A percentile compares a stretch with the other conserved stretches of the same genome.
These are phyloP conservation scores for Solanum piurae DNA, from an alignment of 257 asterid genomes.

Conservation along the genomic window DNA sequence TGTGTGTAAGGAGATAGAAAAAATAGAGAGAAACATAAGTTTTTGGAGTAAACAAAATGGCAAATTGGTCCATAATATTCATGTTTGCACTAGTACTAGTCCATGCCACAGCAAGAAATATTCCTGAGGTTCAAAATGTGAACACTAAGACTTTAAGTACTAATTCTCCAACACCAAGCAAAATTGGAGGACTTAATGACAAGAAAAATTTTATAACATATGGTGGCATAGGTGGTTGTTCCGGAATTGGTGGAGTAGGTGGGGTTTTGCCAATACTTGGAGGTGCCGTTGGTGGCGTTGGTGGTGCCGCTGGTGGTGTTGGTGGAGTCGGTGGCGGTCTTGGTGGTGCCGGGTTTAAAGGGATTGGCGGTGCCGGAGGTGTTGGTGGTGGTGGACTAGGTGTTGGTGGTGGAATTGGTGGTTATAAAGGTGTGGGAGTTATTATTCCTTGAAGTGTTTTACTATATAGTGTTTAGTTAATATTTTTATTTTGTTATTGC, in stretches of 20 bases:
- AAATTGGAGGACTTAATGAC: conserved; percentile 18
- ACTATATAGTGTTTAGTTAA: background rate
- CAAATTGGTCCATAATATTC: conserved; percentile 22
- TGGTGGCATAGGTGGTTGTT: conserved; percentile 44
- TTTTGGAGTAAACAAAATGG: conserved; percentile 17
- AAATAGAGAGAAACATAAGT: background rate
- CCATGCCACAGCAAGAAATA: conserved; percentile 41
- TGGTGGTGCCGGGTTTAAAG: conserved; percentile 1
- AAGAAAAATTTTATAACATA: conserved; percentile 42
- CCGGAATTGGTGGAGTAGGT: conserved; percentile 40
- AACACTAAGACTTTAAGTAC: conserved; percentile 8
- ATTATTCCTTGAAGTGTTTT: background rate
- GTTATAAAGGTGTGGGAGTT: conserved; percentile 18
- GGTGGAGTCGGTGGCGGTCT: background rate
- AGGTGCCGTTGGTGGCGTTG: conserved; percentile 10
- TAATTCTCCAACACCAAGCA: conserved; percentile 12
- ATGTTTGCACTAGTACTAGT: conserved; percentile 23
- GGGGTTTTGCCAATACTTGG: conserved; percentile 44
- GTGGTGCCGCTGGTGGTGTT: conserved; percentile 14
- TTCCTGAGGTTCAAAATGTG: conserved; percentile 18
- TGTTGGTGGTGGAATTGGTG: conserved; percentile 19
- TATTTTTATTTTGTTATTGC: background rate
- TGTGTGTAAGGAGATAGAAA: background rate
- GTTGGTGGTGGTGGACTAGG: conserved; percentile 17
- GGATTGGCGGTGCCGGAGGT: conserved; percentile 16